A percentile compares a stretch with the other conserved stretches of the same genome.
These are phyloP conservation scores for Thraustotheca clavata DNA, from an alignment of 352 stramenopile species.

Conservation along the genomic window DNA sequence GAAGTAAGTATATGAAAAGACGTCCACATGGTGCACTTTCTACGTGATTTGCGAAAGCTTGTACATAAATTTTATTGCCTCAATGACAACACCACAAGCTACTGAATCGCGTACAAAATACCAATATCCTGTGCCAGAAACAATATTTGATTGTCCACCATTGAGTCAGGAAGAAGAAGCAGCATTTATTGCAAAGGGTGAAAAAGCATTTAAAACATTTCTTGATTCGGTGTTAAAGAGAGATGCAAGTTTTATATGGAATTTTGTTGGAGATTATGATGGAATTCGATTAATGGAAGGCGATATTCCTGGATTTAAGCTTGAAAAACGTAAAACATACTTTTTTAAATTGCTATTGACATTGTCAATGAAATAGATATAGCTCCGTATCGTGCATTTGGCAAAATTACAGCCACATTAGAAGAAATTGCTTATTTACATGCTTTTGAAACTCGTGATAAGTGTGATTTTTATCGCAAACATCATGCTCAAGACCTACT, in stretches of 20 bases:
- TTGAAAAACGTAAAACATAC: conserved; percentile 12
- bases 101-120: too few relatives aligned
- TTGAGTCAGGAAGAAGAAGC: background rate
- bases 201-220: conserved; percentile 8
- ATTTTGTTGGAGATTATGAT: background rate
- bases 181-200: background rate
- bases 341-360: background rate
- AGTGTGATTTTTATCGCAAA: conserved; percentile 1
- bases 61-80: too few relatives aligned
- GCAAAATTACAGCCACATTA: conserved; percentile 3
- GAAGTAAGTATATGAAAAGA: too few relatives aligned
- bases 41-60: too few relatives aligned
- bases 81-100: too few relatives aligned
- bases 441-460: conserved; percentile 5
- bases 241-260: background rate
- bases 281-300: conserved; percentile 14
- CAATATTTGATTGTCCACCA: background rate
- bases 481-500: background rate
- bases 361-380: conserved; percentile 8
- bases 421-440: conserved; percentile 9
- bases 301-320: background rate
- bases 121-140: conserved; percentile 3
- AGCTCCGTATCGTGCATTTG: background rate
- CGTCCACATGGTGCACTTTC: too few relatives aligned
- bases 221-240: conserved; percentile 1